Percentiles rank a stretch among this genome's conserved stretches.
phyloP scores from a whole-genome alignment of 768 basidiomycete species.

The Phallus indusiatus region DNA sequence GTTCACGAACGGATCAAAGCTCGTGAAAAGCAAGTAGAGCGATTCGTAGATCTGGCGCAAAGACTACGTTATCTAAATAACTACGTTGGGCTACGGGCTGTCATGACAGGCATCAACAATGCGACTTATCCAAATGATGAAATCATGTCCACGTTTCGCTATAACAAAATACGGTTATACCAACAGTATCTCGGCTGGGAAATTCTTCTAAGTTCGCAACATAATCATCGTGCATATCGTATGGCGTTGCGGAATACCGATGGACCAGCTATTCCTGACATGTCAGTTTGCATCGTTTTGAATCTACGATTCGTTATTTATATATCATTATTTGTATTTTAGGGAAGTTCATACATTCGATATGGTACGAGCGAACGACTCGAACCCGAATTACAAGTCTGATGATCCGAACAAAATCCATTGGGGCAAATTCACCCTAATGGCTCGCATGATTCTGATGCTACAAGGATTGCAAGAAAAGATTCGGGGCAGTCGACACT shows the following conservation, averaged over 20 bases:
- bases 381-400: slow-evolving; percentile 63
- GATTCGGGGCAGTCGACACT: slow-evolving; percentile 48
- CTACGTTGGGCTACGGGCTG: slow-evolving; percentile 85
- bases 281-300: slow-evolving; percentile 22
- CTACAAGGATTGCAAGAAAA: slow-evolving; percentile 72
- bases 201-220: slow-evolving; percentile 68
- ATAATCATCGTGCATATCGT: slow-evolving; percentile 86
- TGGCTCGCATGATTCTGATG: slow-evolving; percentile 75
- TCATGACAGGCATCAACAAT: slow-evolving; percentile 88
- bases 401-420: slow-evolving; percentile 68
- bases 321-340: slow-evolving; percentile 11
- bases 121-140: slow-evolving; percentile 70
- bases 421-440: slow-evolving; percentile 94
- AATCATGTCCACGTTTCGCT: slow-evolving; percentile 65
- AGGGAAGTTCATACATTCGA: slow-evolving; percentile 91
- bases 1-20: slow-evolving; percentile 71
- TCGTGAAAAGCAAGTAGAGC: slow-evolving; percentile 78
- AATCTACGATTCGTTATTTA: neutral
- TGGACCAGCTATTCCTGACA: slow-evolving; percentile 75
- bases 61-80: slow-evolving; percentile 79
- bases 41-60: slow-evolving; percentile 77
- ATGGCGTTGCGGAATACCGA: slow-evolving; percentile 79
- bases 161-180: slow-evolving; percentile 53
- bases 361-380: slow-evolving; percentile 78
- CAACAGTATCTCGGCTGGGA: slow-evolving; percentile 80